Evolutionary conservation across 805 yeast species (phyloP).

Genomic region (Yarrowia sp.): DNA sequence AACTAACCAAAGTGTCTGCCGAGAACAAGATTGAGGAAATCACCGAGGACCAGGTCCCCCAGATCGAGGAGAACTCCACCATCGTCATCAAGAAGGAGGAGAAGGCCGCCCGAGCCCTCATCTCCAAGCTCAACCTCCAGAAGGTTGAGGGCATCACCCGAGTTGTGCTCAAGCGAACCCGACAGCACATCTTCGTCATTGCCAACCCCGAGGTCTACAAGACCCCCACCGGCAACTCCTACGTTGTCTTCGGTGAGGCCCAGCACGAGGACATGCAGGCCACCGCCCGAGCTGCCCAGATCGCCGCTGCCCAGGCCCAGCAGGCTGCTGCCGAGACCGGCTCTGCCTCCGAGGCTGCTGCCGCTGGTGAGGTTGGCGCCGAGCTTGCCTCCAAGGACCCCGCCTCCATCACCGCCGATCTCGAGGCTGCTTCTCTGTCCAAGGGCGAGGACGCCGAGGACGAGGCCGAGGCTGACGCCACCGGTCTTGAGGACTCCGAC

Average conservation of each 20-base stretch:
- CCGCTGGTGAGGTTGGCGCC: slow-evolving; percentile 45
- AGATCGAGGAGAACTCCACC: slow-evolving; percentile 80
- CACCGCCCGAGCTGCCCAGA: slow-evolving; percentile 71
- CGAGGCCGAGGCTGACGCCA: slow-evolving; percentile 75
- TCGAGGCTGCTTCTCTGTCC: slow-evolving; percentile 40
- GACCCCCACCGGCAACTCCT: slow-evolving; percentile 85
- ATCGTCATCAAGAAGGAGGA: slow-evolving; percentile 86
- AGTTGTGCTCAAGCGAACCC: slow-evolving; percentile 92
- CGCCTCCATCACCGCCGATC: slow-evolving; percentile 33
- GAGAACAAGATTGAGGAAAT: slow-evolving; percentile 27
- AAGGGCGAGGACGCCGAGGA: slow-evolving; percentile 56
- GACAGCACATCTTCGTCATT: slow-evolving; percentile 87
- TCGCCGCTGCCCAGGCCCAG: slow-evolving; percentile 60
- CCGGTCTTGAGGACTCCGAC: slow-evolving; percentile 80
- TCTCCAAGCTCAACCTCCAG: slow-evolving; percentile 85
- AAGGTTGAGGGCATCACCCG: slow-evolving; percentile 88
- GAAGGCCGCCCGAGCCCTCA: slow-evolving; percentile 90
- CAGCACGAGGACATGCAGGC: slow-evolving; percentile 90
- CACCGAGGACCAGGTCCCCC: slow-evolving; percentile 33
- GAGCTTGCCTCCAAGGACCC: slow-evolving; percentile 43
- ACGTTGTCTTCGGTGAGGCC: slow-evolving; percentile 97
- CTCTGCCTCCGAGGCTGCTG: slow-evolving; percentile 47
- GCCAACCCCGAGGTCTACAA: slow-evolving; percentile 93
- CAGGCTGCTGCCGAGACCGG: slow-evolving; percentile 44
- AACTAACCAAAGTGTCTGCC: slow-evolving; percentile 20